Conservation (phyloP, 495 filamentous ascomycete genomes). For the Bacidia gigantensis region DNA sequence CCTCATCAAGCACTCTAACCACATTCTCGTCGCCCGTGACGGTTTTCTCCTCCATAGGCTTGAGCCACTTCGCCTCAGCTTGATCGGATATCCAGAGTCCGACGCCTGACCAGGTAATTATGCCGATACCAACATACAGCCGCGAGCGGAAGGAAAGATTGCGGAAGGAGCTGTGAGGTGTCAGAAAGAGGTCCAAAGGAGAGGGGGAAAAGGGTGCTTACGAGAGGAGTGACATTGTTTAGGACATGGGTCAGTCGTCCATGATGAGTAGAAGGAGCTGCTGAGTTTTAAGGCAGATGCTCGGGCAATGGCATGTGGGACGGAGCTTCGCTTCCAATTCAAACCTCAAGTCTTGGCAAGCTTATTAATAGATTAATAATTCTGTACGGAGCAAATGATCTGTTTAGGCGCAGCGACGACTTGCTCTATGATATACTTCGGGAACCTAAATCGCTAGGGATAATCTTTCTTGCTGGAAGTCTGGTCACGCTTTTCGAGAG, state of each 20-base stretch:
- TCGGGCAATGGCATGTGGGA: no score
- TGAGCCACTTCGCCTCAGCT: slow-evolving; percentile 47
- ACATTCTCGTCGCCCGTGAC: not conserved
- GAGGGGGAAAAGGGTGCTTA: not conserved
- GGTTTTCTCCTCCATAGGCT: slow-evolving; percentile 25
- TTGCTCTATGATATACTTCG: not conserved
- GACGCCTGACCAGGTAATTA: slow-evolving; percentile 50
- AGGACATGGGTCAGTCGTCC: no score
- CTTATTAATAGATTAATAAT: no score
- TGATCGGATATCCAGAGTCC: slow-evolving; percentile 45
- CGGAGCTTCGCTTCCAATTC: no score
- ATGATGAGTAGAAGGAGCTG: no score
- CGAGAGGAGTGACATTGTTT: no score
- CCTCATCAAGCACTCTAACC: not conserved
- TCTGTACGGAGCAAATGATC: no score
- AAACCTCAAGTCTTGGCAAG: no score
- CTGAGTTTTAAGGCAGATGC: no score
- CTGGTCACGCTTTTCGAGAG: slow-evolving; percentile 36
- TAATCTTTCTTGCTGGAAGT: slow-evolving; percentile 32
- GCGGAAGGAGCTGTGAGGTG: slow-evolving; percentile 39
- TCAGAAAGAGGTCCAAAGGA: not conserved
- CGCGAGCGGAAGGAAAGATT: slow-evolving; percentile 46
- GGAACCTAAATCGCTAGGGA: slow-evolving; percentile 28
- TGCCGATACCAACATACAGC: slow-evolving; percentile 46
- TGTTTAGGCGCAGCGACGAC: no score